Evolutionary conservation across 441 rosid species (phyloP), one percentile per base, ranked within the genome.

Genomic region (Kokia cookei): DNA sequence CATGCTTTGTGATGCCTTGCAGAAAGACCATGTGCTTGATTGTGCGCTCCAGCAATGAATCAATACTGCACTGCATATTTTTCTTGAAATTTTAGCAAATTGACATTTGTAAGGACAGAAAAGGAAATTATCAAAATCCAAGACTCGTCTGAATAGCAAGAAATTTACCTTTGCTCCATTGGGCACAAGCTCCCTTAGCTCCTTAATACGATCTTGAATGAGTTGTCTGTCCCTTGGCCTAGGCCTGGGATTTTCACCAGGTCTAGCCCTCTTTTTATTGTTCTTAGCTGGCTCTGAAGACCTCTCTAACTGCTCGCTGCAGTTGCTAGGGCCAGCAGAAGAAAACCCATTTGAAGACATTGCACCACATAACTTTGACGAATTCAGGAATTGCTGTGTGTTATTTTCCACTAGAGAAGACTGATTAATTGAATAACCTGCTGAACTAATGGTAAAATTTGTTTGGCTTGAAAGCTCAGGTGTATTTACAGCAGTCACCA

Each of bases 191-290:
- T 95, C 99, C 77, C 98, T 83, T 79, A 95, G 86, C 86, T 95
- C 98, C 86, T 95, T 95, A 65, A 95, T 89, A 70, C 98, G 93
- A 87, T 95, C 99, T 74, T 95, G 99, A 81, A 95, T 95, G 75
- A 93, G 85, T 73, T 95, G 99, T 70, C 99, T 86, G 81, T 95
- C 99, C 81, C 97, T 91, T 73, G 99, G 99, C 70, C 99, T 85
- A 74, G 98, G 98, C 83, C 97, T 87, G 76, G 82, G 84, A 76
- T 81, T 93, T 87, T 95, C 99, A 75, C 96, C 96, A 62, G 93
- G 90, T 80, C 85, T 91, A 64, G 93, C 86, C 81, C 95, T 89
- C 85, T 85, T 91, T 81, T 84, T 91, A 8, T 29, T 59, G 85
- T 82, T 89, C 88, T 86, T 90, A 29, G 83, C 81, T 53, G 91